phyloP scores from a whole-genome alignment of 164 flowering plant species.

The Umbellularia californica region DNA sequence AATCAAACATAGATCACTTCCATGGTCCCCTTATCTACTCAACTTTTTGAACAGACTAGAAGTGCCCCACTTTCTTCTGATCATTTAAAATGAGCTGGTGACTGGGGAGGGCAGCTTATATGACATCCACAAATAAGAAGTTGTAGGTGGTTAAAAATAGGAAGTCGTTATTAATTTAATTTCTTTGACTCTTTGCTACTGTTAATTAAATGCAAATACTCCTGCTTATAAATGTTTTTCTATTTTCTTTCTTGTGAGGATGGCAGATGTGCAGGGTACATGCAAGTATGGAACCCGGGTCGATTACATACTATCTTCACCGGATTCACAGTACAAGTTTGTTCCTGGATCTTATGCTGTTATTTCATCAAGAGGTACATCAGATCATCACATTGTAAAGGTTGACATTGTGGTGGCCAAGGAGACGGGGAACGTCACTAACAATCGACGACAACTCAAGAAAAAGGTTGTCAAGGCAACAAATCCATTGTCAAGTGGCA shows the following conservation, averaged over 20 bases:
- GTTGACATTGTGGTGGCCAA: slow-evolving; percentile 47
- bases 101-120: too few species aligned
- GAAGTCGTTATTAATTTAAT: too few species aligned
- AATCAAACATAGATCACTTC: too few species aligned
- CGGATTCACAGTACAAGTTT: slow-evolving; percentile 64
- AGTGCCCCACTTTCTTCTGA: too few species aligned
- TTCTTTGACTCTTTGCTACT: background rate
- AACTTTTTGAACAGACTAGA: too few species aligned
- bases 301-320: slow-evolving; percentile 77
- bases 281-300: slow-evolving; percentile 96
- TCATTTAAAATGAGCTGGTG: too few species aligned
- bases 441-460: slow-evolving; percentile 11
- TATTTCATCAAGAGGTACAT: slow-evolving; percentile 89
- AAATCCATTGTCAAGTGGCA: slow-evolving; percentile 5
- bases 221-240: background rate
- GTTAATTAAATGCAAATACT: background rate
- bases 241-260: background rate
- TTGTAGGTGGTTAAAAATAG: too few species aligned
- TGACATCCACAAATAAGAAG: too few species aligned
- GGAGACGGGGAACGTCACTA: slow-evolving; percentile 7
- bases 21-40: too few species aligned
- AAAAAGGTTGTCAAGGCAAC: slow-evolving; percentile 25
- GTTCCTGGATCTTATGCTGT: slow-evolving; percentile 88
- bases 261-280: slow-evolving; percentile 90
- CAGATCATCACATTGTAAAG: slow-evolving; percentile 94